Evolutionary conservation across 371 early-diverging fungal genomes (phyloP), one percentile per base, ranked within the genome.

Genomic region (Rhizopus microsporus): DNA sequence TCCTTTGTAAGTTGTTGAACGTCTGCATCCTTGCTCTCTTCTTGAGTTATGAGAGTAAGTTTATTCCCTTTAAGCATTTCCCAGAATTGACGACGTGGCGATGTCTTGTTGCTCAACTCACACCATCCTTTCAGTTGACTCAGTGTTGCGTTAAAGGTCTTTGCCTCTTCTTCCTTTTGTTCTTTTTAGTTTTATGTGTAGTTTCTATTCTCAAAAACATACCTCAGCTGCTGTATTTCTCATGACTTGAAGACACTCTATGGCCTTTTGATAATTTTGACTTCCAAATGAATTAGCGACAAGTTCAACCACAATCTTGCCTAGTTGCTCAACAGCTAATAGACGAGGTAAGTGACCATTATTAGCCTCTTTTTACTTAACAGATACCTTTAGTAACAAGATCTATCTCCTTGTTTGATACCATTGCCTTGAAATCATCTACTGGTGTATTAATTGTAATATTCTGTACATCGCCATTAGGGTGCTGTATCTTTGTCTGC

Each of bases 241-340:
- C 10, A 90, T 57, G 1, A 70, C 75, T 48, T 65, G 59, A 8
- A 90, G 59, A 58, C 85, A 86, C 1, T 75, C 65, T 13, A 81
- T 47, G 0, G 83, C 85, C 53, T 80, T 81, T 7, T 61, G 67
- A 49, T 81, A 86, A 35, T 78, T 60, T 51, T 75, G 74, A 35
- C 77, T 68, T n/a, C 80, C 83, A 65, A 86, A 82, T 3, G 88
- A 86, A 0, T 65, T 62, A 6, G 77, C 48, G 4, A 86, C 71
- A 15, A 86, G 59, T 13, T 70, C 56, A 0, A 67, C 32, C n/a
- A 87, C 78, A 51, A 80, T 69, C 3, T 58, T 60, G 17, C 71
- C 45, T 86, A 90, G 82, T 65, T 84, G 80, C 30, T 71, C 64
- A 29, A 86, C 80, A 5, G 88, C 88, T 67, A 56, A 39, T n/a